Conservation (phyloP, 2,329 filamentous ascomycete species). For the Xylaria sp. region DNA sequence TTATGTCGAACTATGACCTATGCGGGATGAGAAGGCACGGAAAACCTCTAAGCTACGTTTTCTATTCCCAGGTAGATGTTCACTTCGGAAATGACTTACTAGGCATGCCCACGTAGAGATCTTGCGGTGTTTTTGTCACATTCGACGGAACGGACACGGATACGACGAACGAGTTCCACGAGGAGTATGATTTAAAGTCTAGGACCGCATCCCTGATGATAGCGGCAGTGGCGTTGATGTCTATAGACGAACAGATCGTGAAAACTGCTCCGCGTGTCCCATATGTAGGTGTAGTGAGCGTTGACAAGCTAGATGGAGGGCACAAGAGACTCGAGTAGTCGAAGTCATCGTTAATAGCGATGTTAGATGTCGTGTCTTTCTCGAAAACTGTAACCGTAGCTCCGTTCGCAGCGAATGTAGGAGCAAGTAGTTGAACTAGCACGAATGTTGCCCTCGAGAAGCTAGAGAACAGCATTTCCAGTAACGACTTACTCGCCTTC, state of each 20-base stretch:
- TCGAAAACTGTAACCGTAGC: background rate
- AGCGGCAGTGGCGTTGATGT: slow-evolving; percentile 38
- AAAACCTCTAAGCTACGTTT: background rate
- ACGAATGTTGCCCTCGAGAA: background rate
- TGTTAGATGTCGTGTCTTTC: background rate
- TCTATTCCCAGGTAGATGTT: background rate
- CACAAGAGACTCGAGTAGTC: slow-evolving; percentile 33
- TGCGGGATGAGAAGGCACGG: too few relatives aligned
- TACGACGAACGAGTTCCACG: slow-evolving; percentile 47
- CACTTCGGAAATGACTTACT: slow-evolving; percentile 14
- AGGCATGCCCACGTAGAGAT: slow-evolving; percentile 44
- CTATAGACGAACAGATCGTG: slow-evolving; percentile 43
- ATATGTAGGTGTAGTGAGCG: slow-evolving; percentile 40
- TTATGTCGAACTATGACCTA: background rate
- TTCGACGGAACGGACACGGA: slow-evolving; percentile 41
- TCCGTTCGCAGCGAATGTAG: background rate
- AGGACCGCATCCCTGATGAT: slow-evolving; percentile 42
- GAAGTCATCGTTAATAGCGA: slow-evolving; percentile 5
- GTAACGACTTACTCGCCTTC: background rate
- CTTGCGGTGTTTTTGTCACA: slow-evolving; percentile 40
- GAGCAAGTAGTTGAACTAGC: background rate
- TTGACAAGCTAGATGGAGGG: slow-evolving; percentile 14
- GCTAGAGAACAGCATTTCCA: slow-evolving; percentile 5
- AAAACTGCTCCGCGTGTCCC: slow-evolving; percentile 41
- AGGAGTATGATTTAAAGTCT: slow-evolving; percentile 43